Conservation (phyloP, 768 basidiomycete species). For the Rhodotorula paludigena region DNA sequence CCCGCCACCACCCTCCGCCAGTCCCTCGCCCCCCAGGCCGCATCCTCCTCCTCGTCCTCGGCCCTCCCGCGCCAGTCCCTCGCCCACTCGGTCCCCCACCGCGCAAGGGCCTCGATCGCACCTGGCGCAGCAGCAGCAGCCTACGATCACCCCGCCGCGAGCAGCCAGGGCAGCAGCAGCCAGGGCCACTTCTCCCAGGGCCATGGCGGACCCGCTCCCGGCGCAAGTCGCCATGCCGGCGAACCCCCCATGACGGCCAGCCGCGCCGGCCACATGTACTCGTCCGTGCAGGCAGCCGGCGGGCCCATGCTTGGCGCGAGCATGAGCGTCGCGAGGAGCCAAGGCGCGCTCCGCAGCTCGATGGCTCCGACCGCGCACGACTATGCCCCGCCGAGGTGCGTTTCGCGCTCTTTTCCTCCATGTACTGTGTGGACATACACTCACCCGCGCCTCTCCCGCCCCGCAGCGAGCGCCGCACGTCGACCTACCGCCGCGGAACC, state of each 20-base stretch:
- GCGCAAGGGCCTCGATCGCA: constrained; percentile 7
- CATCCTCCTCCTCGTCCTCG: too few relatives aligned
- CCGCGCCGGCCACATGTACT: constrained; percentile 8
- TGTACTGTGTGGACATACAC: not conserved
- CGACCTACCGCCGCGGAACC: constrained; percentile 32
- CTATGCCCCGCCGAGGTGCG: constrained; percentile 26
- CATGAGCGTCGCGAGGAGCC: constrained; percentile 20
- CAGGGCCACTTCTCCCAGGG: constrained; percentile 32
- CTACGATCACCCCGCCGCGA: not conserved
- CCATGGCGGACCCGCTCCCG: constrained; percentile 22
- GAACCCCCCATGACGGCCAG: constrained; percentile 23
- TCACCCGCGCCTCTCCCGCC: not conserved
- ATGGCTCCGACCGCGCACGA: constrained; percentile 15
- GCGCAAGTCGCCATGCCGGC: too few relatives aligned
- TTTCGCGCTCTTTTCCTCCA: not conserved
- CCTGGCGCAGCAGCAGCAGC: not conserved
- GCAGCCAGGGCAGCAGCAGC: not conserved
- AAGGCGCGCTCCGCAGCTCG: constrained; percentile 4
- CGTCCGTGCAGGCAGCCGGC: too few relatives aligned
- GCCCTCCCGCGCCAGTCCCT: constrained; percentile 24
- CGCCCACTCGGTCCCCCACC: not conserved
- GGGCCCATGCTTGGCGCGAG: constrained; percentile 6
- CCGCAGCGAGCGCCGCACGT: constrained; percentile 28
- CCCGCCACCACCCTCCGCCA: constrained; percentile 21
- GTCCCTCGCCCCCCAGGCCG: constrained; percentile 14